Evolutionary conservation across 225 moss, liverwort and hornwort species (phyloP), one percentile per base, ranked within the genome.

Genomic region (Bryum argenteum): DNA sequence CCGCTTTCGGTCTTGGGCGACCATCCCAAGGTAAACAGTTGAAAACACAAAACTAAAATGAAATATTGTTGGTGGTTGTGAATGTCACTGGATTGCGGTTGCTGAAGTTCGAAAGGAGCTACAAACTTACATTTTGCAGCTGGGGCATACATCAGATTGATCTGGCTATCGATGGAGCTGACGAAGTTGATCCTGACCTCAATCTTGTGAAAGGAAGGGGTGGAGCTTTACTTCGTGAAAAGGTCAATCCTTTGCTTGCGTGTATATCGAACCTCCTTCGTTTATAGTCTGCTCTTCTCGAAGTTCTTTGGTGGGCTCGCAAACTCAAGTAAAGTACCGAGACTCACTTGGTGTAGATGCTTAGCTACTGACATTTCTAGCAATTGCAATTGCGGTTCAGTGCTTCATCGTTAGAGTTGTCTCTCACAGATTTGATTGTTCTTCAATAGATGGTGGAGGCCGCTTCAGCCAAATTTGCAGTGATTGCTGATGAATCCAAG

Each of bases 11-110:
- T 71, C 47, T 74, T 93, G 81, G 93, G 89, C 69, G 93, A 96
- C 68, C 93, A 96, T 81, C 93, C 91, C 17, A 93, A 93, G 95
- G 95, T 93, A 81, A n/a, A n/a, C n/a, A n/a, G n/a, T n/a, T n/a
- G n/a, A n/a, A n/a, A n/a, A n/a, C n/a, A n/a, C n/a, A n/a, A n/a
- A n/a, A n/a, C n/a, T n/a, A n/a, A n/a, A n/a, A n/a, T n/a, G n/a
- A n/a, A n/a, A n/a, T n/a, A n/a, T n/a, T n/a, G n/a, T n/a, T n/a
- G n/a, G n/a, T n/a, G n/a, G n/a, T n/a, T n/a, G n/a, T n/a, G n/a
- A n/a, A n/a, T n/a, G n/a, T n/a, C n/a, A n/a, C n/a, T n/a, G n/a
- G n/a, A n/a, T n/a, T n/a, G n/a, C n/a, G n/a, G n/a, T 37, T 56
- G 55, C 48, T 11, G 6, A 56, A 67, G 62, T 28, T 28, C 11